Base-by-base conservation (phyloP, 495 filamentous ascomycete genomes). In the Staphylotrichum tortipilum region DNA sequence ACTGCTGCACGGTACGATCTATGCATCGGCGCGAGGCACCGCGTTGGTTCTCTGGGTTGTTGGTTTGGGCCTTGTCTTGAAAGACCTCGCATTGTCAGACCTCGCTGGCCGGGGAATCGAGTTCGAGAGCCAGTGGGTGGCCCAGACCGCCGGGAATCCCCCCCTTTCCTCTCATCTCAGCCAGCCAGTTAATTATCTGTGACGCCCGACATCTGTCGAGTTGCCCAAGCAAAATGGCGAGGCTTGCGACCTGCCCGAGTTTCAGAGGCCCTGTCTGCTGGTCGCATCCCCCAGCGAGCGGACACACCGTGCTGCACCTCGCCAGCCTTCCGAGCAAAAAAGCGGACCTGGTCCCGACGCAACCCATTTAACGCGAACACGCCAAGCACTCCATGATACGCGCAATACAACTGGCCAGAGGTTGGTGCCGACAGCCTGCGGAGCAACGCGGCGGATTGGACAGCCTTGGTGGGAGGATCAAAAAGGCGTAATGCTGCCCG, bases 341-440 rank as follows among this genome's bases (percentile, higher is more conserved):
- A 46, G 47, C 47, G 22, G 42, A 33, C 5, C 34, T 50, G 44
- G 46, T 29, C 9, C 29, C 28, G 31, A 18, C 23, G 22, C 54
- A 48, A 45, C 24, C 61, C 55, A 64, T 64, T 64, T 47, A 66
- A 64, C 56, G 57, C 62, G 56, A 52, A 62, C 56, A 56, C 54
- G 58, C 61, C 56, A 62, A 57, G 30, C 28, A 24, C 24, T n/a
- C 29, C 19, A 55, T 55, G 58, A 62, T 51, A 64, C 61, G 59
- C 55, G 63, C 53, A 56, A 47, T 56, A 59, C 23, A 41, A 34
- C n/a, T n/a, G n/a, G n/a, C n/a, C 29, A 57, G 54, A 58, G 42
- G 50, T 59, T 61, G 61, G 58, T 59, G 58, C 39, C 31, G 53
- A 41, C 26, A 31, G 52, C 15, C 34, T 18, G 39, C 31, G 40